These are phyloP conservation scores for Mimosa bimucronata DNA, from an alignment of 306 rosid genomes.

Conservation along the genomic window DNA sequence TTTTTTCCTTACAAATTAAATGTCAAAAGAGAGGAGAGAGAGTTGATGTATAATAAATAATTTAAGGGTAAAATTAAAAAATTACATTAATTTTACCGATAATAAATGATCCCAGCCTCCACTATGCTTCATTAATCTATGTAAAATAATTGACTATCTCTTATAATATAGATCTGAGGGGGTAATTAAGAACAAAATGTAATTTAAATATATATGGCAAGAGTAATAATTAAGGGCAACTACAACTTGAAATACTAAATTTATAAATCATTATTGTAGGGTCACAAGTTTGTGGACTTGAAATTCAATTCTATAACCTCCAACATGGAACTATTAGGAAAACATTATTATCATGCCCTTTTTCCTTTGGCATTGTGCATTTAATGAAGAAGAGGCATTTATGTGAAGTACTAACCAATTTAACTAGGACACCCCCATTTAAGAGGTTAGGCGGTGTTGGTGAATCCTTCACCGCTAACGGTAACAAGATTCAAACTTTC, in stretches of 20 bases:
- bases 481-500: background rate
- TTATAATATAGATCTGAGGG: too few species aligned
- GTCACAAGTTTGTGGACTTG: background rate
- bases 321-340: background rate
- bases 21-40: too few species aligned
- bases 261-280: background rate
- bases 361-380: background rate
- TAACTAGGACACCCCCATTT: conserved; percentile 31
- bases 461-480: conserved; percentile 5
- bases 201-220: background rate
- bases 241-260: background rate
- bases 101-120: too few species aligned
- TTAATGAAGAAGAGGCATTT: conserved; percentile 1
- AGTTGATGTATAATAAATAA: too few species aligned
- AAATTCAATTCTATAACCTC: background rate
- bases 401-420: conserved; percentile 8
- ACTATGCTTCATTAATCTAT: too few species aligned
- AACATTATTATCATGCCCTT: background rate
- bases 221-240: background rate
- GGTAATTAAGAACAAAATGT: background rate
- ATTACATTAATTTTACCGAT: too few species aligned
- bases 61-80: too few species aligned
- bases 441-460: conserved; percentile 41
- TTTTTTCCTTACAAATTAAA: too few species aligned
- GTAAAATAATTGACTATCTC: too few species aligned